Base-by-base conservation (phyloP, 352 stramenopile genomes). In the Phytopythium cucurbitacearum region DNA sequence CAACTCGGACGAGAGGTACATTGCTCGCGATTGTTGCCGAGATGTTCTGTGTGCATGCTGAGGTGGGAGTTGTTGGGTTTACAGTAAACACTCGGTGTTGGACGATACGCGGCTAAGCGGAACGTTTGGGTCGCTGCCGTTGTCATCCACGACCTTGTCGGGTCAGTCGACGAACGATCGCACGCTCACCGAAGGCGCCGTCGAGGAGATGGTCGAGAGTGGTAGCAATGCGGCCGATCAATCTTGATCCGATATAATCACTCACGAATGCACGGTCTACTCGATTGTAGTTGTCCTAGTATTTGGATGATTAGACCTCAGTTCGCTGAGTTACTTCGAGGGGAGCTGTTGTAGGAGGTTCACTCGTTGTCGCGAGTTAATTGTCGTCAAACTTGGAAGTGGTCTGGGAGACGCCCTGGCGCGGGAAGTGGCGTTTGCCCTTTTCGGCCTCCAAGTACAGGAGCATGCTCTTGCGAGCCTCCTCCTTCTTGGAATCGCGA, bases 401-500 rank as follows among this genome's bases (percentile, higher is more conserved):
- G 21, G 21, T 28, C 21, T 28, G 21, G 21, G 21, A 28, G 21
- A 28, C 21, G 1, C 2, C 21, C 21, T 28, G 21, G 21, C 21
- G 21, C 21, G 21, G 21, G 38, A 67, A 76, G 54, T 89, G 80
- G 33, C 76, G 79, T 54, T 89, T 89, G 44, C 78, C 80, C 58
- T 73, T 80, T 1, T 80, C 71, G 3, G 62, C 62, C 15, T 86
- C 74, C 51, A 91, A 80, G 52, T 91, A 91, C 40, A 91, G 53
- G 12, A 88, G 59, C 78, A 81, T 87, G 47, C 79, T 88, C 60
- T 76, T 88, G 37, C 80, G 69, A 3, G 65, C 60, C 51, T 84
- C 76, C 46, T 87, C 80, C 48, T 89, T 89, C 51, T 83, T 89
- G 7, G 78, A 77, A 16, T 88, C 78, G 4, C 70, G 67, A 2